A percentile compares a stretch with the other conserved stretches of the same genome.
phyloP scores from a whole-genome alignment of 257 asterid genomes.

The Leonotis leonurus region DNA sequence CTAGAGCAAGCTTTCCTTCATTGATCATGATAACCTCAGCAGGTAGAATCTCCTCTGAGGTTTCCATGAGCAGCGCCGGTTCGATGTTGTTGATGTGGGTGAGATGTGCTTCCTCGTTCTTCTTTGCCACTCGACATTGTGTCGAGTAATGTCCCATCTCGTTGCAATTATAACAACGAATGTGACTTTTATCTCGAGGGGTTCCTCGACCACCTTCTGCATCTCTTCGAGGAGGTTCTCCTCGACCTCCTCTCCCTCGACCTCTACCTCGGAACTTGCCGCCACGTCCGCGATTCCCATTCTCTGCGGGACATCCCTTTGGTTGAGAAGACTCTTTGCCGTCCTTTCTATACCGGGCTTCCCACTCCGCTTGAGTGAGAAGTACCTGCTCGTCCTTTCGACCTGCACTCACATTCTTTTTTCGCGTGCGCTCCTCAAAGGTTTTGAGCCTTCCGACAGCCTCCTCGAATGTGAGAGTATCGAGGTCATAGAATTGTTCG shows the following conservation, averaged over 20 bases:
- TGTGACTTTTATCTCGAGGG: neutral
- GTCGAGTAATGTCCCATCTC: neutral
- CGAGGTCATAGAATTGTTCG: neutral
- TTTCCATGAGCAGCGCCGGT: neutral
- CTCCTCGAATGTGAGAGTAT: neutral
- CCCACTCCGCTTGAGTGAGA: too few species aligned
- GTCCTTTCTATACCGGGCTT: neutral
- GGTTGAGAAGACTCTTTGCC: too few species aligned
- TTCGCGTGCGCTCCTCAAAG: neutral
- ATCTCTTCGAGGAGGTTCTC: neutral
- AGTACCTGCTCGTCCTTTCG: too few species aligned
- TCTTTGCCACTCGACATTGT: neutral
- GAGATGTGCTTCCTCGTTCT: neutral
- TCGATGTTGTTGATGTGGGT: neutral
- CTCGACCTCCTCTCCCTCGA: neutral
- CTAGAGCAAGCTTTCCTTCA: neutral
- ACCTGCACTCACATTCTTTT: too few species aligned
- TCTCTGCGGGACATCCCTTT: too few species aligned
- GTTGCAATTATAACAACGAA: neutral
- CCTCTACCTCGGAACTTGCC: neutral
- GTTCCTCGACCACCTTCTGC: neutral
- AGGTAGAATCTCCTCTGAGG: neutral
- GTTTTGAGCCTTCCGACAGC: neutral
- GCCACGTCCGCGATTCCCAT: neutral
- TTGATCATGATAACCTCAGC: neutral